Conservation (phyloP, 768 basidiomycete species). For the Tricholoma saponaceum region DNA sequence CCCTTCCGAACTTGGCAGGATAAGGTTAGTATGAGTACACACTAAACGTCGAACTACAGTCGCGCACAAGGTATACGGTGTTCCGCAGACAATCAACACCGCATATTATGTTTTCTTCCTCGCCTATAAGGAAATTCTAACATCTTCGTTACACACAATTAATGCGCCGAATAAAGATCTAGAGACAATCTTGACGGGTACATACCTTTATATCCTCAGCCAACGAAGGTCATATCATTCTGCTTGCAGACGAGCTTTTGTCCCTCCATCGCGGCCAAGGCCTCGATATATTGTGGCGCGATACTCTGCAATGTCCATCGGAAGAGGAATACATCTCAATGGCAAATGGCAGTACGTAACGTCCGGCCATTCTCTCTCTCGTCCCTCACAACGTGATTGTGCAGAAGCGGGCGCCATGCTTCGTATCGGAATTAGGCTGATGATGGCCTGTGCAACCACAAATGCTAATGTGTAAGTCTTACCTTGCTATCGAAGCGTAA, state of each 20-base stretch:
- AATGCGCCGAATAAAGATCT: background rate
- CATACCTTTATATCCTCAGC: background rate
- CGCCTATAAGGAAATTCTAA: slow-evolving; percentile 68
- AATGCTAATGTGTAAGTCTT: slow-evolving; percentile 49
- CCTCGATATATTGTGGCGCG: slow-evolving; percentile 89
- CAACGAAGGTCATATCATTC: background rate
- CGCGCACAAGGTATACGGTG: slow-evolving; percentile 90
- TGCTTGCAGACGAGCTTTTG: slow-evolving; percentile 51
- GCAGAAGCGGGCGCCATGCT: slow-evolving; percentile 92
- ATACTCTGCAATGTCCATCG: slow-evolving; percentile 83
- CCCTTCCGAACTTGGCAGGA: too few species aligned
- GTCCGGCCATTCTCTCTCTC: background rate
- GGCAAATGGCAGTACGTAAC: slow-evolving; percentile 83
- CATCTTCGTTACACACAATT: background rate
- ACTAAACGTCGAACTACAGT: too few species aligned
- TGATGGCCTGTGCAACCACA: slow-evolving; percentile 84
- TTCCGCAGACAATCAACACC: slow-evolving; percentile 93
- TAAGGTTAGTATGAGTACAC: too few species aligned
- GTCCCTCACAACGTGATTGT: background rate
- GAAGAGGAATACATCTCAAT: slow-evolving; percentile 92
- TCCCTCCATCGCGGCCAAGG: slow-evolving; percentile 92
- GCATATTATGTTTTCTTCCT: slow-evolving; percentile 96
- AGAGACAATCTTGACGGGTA: background rate
- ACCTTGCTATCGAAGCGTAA: background rate
- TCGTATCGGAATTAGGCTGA: slow-evolving; percentile 85